These are phyloP conservation scores for Senna siamea DNA, from an alignment of 306 rosid genomes.

Conservation along the genomic window DNA sequence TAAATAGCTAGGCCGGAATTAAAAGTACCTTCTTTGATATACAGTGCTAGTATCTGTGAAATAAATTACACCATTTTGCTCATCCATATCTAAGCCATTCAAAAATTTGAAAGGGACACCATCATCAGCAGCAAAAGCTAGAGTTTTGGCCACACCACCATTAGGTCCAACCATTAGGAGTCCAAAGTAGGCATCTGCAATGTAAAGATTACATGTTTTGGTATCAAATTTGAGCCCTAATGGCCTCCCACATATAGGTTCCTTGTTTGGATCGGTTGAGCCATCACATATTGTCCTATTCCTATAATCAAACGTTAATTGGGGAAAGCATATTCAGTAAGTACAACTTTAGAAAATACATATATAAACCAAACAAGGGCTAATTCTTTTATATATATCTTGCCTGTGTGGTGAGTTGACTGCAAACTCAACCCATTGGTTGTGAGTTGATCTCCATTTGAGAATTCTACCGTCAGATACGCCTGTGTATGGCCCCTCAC, in stretches of 20 bases:
- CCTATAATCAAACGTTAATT: constrained; percentile 32
- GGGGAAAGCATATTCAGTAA: background rate
- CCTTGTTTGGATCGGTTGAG: constrained; percentile 37
- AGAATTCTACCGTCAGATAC: constrained; percentile 63
- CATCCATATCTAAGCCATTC: constrained; percentile 56
- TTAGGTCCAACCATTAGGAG: constrained; percentile 39
- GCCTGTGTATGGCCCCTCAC: constrained; percentile 53
- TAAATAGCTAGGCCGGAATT: too few relatives aligned
- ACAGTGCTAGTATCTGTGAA: constrained; percentile 55
- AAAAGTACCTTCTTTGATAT: constrained; percentile 44
- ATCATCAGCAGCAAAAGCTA: constrained; percentile 43
- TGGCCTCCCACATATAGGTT: constrained; percentile 61
- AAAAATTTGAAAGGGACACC: constrained; percentile 50
- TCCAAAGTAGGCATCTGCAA: constrained; percentile 59
- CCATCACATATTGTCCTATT: constrained; percentile 49
- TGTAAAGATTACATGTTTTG: constrained; percentile 27
- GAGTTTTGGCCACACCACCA: constrained; percentile 48
- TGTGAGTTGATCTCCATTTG: too few relatives aligned
- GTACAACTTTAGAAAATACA: too few relatives aligned
- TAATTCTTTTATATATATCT: too few relatives aligned
- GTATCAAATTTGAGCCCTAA: constrained; percentile 41
- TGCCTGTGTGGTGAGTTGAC: too few relatives aligned
- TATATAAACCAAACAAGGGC: too few relatives aligned
- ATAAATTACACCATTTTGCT: constrained; percentile 46
- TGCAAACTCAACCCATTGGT: too few relatives aligned